Evolutionary conservation across 169 alveolate species (phyloP).

Genomic region (Cardiosporidium cionae): DNA sequence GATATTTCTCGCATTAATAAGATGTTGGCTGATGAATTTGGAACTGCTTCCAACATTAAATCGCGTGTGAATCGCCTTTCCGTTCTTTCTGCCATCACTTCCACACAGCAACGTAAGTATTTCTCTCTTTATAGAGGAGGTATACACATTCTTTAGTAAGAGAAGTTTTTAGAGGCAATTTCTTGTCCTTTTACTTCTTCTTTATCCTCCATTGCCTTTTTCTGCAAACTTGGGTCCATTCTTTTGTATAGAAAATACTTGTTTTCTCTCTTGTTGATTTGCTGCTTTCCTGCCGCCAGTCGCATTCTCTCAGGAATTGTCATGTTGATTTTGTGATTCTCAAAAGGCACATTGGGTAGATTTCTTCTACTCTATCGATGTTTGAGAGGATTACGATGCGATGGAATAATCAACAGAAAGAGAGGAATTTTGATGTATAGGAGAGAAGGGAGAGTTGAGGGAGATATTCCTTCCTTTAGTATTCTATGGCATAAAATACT

Average conservation of each 20-base stretch:
- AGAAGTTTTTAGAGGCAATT: not conserved
- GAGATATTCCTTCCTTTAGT: too few relatives aligned
- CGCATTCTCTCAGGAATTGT: too few relatives aligned
- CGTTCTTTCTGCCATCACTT: slow-evolving; percentile 93
- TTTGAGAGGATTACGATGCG: too few relatives aligned
- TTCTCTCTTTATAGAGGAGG: not conserved
- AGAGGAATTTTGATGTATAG: too few relatives aligned
- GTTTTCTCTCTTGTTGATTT: too few relatives aligned
- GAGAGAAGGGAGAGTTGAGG: too few relatives aligned
- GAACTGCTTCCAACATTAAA: slow-evolving; percentile 95
- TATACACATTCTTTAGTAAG: not conserved
- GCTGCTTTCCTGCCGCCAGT: too few relatives aligned
- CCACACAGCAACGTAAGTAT: slow-evolving; percentile 90
- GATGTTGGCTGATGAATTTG: slow-evolving; percentile 89
- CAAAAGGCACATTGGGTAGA: too few relatives aligned
- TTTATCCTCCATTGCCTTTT: not conserved
- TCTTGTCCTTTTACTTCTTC: not conserved
- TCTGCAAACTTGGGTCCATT: not conserved
- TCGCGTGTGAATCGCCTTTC: slow-evolving; percentile 93
- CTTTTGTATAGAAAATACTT: not conserved
- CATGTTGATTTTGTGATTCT: too few relatives aligned
- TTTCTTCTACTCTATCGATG: too few relatives aligned
- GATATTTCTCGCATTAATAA: slow-evolving; percentile 84
- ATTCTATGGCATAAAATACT: too few relatives aligned
- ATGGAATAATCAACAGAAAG: too few relatives aligned